phyloP scores from a whole-genome alignment of 306 rosid species.

The Cucumis sativus region DNA sequence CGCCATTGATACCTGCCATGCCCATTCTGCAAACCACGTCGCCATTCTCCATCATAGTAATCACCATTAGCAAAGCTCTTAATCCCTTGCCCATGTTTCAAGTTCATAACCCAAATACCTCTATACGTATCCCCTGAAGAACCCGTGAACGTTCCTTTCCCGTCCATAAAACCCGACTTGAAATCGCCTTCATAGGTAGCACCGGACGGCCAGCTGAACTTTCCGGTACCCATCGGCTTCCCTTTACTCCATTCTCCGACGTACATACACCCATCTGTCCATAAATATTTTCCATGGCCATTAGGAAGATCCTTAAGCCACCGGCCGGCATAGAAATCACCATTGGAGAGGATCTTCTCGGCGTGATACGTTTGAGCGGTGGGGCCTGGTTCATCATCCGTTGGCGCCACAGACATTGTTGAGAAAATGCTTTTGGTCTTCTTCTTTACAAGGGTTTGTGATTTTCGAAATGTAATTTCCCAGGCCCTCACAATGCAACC shows the following conservation, averaged over 20 bases:
- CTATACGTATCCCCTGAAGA: conserved; percentile 53
- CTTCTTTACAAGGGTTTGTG: conserved; percentile 41
- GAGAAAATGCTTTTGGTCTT: conserved; percentile 42
- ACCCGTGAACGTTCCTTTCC: conserved; percentile 65
- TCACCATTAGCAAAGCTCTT: conserved; percentile 67
- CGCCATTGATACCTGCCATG: conserved; percentile 83
- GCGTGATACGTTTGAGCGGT: conserved; percentile 22
- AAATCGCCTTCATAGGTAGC: conserved; percentile 85
- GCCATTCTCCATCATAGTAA: conserved; percentile 86
- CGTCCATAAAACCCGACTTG: conserved; percentile 57
- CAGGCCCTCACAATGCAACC: conserved; percentile 45
- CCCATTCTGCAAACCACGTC: conserved; percentile 61
- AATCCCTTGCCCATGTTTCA: conserved; percentile 64
- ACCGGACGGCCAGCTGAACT: conserved; percentile 89
- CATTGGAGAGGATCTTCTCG: conserved; percentile 53
- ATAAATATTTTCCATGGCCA: conserved; percentile 66
- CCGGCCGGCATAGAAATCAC: conserved; percentile 70
- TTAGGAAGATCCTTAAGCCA: conserved; percentile 45
- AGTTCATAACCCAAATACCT: conserved; percentile 75
- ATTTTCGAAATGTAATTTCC: conserved; percentile 50
- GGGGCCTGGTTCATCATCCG: conserved; percentile 44
- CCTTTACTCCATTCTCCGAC: conserved; percentile 75
- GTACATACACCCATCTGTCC: conserved; percentile 96
- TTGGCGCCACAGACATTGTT: conserved; percentile 75
- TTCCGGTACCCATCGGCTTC: conserved; percentile 49